Conservation (phyloP, 2,329 filamentous ascomycete genomes). For the Ophiostoma piceae region DNA sequence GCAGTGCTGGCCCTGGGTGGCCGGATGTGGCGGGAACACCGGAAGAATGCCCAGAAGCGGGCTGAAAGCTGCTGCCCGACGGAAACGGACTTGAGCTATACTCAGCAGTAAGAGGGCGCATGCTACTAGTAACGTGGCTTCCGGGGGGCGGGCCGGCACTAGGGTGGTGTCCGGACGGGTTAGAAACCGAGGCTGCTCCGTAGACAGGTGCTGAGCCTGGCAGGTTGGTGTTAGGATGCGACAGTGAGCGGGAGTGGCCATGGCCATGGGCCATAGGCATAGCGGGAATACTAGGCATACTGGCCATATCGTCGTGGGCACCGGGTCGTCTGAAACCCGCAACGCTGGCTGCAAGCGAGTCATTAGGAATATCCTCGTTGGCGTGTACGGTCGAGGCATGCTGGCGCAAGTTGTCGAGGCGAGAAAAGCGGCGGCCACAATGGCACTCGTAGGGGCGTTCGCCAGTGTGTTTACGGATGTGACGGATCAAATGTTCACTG, state of each 20-base stretch:
- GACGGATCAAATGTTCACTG: slow-evolving; percentile 89
- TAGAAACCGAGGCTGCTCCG: background rate
- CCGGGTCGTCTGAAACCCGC: slow-evolving; percentile 5
- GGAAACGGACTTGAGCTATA: background rate
- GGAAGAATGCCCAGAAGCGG: background rate
- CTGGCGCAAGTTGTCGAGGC: slow-evolving; percentile 89
- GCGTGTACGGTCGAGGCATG: slow-evolving; percentile 97
- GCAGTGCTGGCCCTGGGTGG: slow-evolving; percentile 53
- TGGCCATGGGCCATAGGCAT: slow-evolving; percentile 54
- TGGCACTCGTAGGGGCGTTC: slow-evolving; percentile 96
- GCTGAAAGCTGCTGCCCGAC: background rate
- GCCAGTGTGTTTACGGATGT: slow-evolving; percentile 96
- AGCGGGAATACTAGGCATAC: background rate
- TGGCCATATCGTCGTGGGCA: background rate
- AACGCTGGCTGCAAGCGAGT: slow-evolving; percentile 71
- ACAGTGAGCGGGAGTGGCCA: slow-evolving; percentile 50
- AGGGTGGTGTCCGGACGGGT: background rate
- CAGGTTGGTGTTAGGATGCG: slow-evolving; percentile 1
- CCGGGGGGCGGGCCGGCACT: background rate
- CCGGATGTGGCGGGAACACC: slow-evolving; percentile 38
- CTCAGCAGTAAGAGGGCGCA: background rate
- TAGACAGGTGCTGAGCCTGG: slow-evolving; percentile 57
- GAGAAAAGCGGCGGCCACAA: slow-evolving; percentile 86
- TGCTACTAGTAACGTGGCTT: background rate
- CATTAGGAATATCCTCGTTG: slow-evolving; percentile 91